Base-by-base conservation (phyloP, 495 filamentous ascomycete genomes). In the Talaromyces thailandensis region DNA sequence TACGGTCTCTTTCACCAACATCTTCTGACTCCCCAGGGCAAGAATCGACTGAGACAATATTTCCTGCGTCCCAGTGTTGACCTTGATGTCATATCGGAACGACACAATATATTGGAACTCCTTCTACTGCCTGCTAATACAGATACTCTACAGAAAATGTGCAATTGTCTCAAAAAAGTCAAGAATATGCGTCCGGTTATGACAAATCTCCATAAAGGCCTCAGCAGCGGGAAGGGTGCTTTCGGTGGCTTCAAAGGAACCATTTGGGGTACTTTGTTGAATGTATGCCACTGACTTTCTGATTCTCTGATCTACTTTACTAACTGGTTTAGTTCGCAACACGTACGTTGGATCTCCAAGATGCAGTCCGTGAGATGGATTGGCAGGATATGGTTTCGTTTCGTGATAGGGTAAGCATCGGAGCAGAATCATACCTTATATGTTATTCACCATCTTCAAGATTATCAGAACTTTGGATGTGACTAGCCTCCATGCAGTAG, bases 11-110 rank as follows among this genome's bases (percentile, higher is more conserved):
- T 95, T 64, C 84, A 88, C 50, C 81, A 87, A 43, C 77, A 93
- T 62, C 89, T 95, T 48, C 83, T 81, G 32, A 96, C 91, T 2
- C 86, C 91, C 6, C 90, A 96, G 66, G 94, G 95, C 2, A 91
- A 87, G 66, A 70, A 76, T 25, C 84, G 82, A 55, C 80, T 98
- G 4, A 86, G 90, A 23, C 88, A 92, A 67, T 89, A 90, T 65
- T 96, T 98, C 64, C 79, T 97, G 31, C 86, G 89, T 0, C 94
- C 94, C 32, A 95, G 82, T 53, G 77, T 85, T 31, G 80, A 92
- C 58, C 66, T 90, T 3, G 71, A 74, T 16, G 65, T 88, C 4
- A 93, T 98, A 62, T 76, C 79, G n/a, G 82, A 93, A 67, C 84
- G 94, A 28, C 86, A 95, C 50, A 75, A 82, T 23, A 84, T 88